Base-by-base conservation (phyloP, 345 rosid genomes). In the Melaleuca quinquenervia region DNA sequence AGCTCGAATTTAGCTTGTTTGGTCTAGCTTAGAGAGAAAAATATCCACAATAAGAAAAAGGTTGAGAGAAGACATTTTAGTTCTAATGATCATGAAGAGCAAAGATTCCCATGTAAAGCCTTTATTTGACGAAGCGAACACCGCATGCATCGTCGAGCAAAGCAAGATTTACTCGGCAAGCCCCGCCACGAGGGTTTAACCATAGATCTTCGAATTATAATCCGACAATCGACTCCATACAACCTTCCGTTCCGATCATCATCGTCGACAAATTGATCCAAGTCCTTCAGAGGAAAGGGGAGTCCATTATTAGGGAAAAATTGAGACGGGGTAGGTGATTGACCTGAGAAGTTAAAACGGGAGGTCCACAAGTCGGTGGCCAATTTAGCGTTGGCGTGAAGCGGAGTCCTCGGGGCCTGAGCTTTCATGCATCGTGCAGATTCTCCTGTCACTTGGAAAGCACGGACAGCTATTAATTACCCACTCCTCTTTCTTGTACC, bases 271-370 rank as follows among this genome's bases (percentile, higher is more conserved):
- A 18, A 36, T 18, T 18, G 80, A 21, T 36, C 7, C 26, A 11
- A 18, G 36, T 52, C 16, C 6, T 18, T 64, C 22, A 8, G 7
- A 3, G 76, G 76, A 29, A 16, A 27, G n/a, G n/a, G 26, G 1
- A 1, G 0, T 3, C 1, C 70, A 16, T 18, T n/a, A 3, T 58
- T 56, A 24, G 5, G 3, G 1, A 58, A 14, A 5, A 29, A 6
- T 1, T 2, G 80, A 36, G 48, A 70, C 24, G 7, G 41, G 45
- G 7, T 70, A 70, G 26, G 36, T 16, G 80, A 18, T 36, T 70
- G 48, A 70, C 80, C 9, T 70, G 80, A 36, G 48, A 70, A 70
- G 14, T 18, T 32, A 5, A 18, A 11, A 36, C 78, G 78, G 48
- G 80, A 18, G 80, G 80, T 18, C 80, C 48, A 18, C 78, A 3